Conservation (phyloP, 495 filamentous ascomycete species). For the Annulohypoxylon stygium region DNA sequence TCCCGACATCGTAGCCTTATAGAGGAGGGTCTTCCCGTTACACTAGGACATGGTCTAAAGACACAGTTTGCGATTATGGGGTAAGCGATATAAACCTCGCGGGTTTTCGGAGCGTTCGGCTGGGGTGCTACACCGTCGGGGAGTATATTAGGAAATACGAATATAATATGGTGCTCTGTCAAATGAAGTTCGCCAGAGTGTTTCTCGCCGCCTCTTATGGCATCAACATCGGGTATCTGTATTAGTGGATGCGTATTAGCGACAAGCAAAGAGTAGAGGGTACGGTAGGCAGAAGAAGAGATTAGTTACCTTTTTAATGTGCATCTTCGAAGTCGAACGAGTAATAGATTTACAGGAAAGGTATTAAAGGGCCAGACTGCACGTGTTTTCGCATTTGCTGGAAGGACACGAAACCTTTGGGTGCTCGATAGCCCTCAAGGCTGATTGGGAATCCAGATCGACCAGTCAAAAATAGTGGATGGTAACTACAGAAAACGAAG, state of each 20-base stretch:
- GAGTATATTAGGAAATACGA: constrained; percentile 37
- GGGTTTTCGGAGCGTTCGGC: constrained; percentile 62
- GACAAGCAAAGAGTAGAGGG: background rate
- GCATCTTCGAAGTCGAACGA: constrained; percentile 30
- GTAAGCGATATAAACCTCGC: constrained; percentile 92
- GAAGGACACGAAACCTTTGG: constrained; percentile 15
- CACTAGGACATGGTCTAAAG: constrained; percentile 76
- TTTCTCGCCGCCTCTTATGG: constrained; percentile 50
- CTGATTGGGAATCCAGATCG: constrained; percentile 2
- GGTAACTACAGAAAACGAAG: background rate
- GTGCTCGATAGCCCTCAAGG: constrained; percentile 35
- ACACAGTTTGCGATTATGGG: constrained; percentile 86
- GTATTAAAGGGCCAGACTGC: constrained; percentile 5
- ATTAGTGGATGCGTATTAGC: constrained; percentile 20
- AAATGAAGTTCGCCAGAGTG: constrained; percentile 52
- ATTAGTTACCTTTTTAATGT: constrained; percentile 40
- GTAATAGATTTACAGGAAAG: constrained; percentile 19
- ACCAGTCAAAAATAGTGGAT: background rate
- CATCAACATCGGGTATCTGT: constrained; percentile 51
- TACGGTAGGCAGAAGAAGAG: background rate
- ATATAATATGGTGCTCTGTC: constrained; percentile 51
- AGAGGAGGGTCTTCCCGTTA: constrained; percentile 79
- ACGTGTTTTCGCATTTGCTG: constrained; percentile 43
- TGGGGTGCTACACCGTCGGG: constrained; percentile 32
- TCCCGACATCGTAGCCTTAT: constrained; percentile 92